Base-by-base conservation (phyloP, 371 early-diverging fungal genomes). In the Smittium culicis region DNA sequence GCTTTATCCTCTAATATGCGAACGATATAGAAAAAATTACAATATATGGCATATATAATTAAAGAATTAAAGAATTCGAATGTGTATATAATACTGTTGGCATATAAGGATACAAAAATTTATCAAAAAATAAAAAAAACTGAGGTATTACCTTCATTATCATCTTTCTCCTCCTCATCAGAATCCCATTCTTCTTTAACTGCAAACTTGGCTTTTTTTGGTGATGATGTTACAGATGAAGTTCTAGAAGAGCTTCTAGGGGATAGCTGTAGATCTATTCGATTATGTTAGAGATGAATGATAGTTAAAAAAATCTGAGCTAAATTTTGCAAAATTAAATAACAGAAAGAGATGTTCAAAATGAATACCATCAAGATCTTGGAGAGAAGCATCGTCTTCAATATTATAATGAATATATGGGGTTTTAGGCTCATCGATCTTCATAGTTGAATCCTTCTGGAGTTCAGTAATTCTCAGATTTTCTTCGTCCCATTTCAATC, bases 381-480 rank as follows among this genome's bases (percentile, higher is more conserved):
- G 73, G 35, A 87, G 79, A 66, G 88, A 82, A 25, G 72, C 70
- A 67, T 96, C 96, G 0, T 81, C 85, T 28, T 84, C 87, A 1
- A 81, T 78, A 73, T 95, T 82, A 75, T 93, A 94, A 60, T 85
- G 84, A 54, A 96, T 88, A 71, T 80, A 98, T 0, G 98, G 98
- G 1, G 98, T 98, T 76, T 89, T 91, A n/a, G 96, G 97, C 73
- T 98, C 97, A 55, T 87, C 85, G 20, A 96, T 92, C 79, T 96
- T 96, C 95, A 95, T 95, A 25, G 88, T 93, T 11, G 92, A 79
- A 69, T 86, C 86, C 75, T 92, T 93, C 74, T 92, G 88, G 0
- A 88, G 85, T 75, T 96, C 96, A 1, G 93, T 94, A 30, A 91
- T 73, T 74, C 82, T 80, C 57, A 97, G 70, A 73, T 90, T 94